Evolutionary conservation across 2,329 filamentous ascomycete genomes (phyloP).

Genomic region (Stagonosporopsis rhizophila): DNA sequence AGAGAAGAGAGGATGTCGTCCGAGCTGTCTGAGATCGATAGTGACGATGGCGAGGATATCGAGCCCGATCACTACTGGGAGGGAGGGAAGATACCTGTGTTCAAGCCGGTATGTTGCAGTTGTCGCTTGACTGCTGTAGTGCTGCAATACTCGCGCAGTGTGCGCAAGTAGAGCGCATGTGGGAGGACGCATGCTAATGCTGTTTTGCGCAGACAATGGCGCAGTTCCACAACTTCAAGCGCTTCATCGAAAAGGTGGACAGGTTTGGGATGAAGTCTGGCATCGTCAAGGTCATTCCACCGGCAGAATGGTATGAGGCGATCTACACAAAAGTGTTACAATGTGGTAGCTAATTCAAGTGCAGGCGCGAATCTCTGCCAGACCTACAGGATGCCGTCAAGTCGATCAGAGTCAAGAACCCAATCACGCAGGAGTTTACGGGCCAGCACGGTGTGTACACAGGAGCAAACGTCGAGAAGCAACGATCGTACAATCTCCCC

Average conservation of each 20-base stretch:
- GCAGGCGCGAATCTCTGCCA: slow-evolving; percentile 73
- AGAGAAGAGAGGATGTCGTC: slow-evolving; percentile 54
- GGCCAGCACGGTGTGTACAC: slow-evolving; percentile 94
- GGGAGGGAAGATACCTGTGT: slow-evolving; percentile 83
- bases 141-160: slow-evolving; percentile 7
- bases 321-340: background rate
- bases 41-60: slow-evolving; percentile 69
- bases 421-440: slow-evolving; percentile 98
- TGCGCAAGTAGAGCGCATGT: background rate
- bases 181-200: slow-evolving; percentile 21
- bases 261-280: slow-evolving; percentile 96
- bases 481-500: slow-evolving; percentile 92
- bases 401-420: slow-evolving; percentile 90
- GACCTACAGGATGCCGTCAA: slow-evolving; percentile 86
- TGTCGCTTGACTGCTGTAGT: slow-evolving; percentile 5
- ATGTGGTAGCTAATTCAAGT: background rate
- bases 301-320: slow-evolving; percentile 81
- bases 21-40: slow-evolving; percentile 57
- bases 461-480: slow-evolving; percentile 95
- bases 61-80: slow-evolving; percentile 88
- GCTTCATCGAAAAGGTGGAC: slow-evolving; percentile 89
- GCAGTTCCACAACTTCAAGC: slow-evolving; percentile 92
- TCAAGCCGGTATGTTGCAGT: slow-evolving; percentile 73
- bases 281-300: slow-evolving; percentile 94
- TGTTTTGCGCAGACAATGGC: slow-evolving; percentile 72